Evolutionary conservation across 352 stramenopile genomes (phyloP), one percentile per base, ranked within the genome.

Genomic region (Globisporangium megalacanthum): DNA sequence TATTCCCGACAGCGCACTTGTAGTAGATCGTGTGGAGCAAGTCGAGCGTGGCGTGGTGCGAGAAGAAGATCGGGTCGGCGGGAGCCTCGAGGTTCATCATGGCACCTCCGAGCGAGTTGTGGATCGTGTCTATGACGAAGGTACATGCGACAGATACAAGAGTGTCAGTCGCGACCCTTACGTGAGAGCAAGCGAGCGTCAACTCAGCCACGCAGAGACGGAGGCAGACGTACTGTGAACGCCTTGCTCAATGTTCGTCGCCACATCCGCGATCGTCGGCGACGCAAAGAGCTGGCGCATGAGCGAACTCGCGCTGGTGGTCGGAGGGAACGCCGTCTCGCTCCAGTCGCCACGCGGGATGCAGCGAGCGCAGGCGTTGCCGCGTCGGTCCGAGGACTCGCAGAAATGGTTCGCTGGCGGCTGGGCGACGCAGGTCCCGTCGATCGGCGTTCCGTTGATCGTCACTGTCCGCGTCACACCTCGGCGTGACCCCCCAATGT

Each of bases 61-160:
- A 94, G 54, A 76, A 95, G 70, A 95, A 95, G 54, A 95, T 92
- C 7, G 84, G 84, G 36, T 95, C 86, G 1, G 83, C 75, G 4
- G 85, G 79, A 13, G 86, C 79, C 65, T 93, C 79, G 49, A 94
- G 60, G 45, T 80, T 54, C 22, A 66, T 71, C 84, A 95, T 94
- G 41, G 72, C 71, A 6, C 83, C 86, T 4, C 51, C 69, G 0
- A 95, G 64, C 11, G 80, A 68, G 56, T 69, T 91, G 70, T 95
- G 86, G 31, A 94, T 75, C 56, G 83, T 94, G 56, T 94, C 81
- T 92, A 42, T n/a, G 8, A 39, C 35, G 49, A 29, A 3, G 13
- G 25, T 17, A 6, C 4, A 17, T 15, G 29, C 35, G 25, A 13
- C 22, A 62, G 14, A 46, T 10, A 53, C 13, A 55, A 17, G 2